phyloP scores from a whole-genome alignment of 352 stramenopile species.

The Phytophthora fragariae region DNA sequence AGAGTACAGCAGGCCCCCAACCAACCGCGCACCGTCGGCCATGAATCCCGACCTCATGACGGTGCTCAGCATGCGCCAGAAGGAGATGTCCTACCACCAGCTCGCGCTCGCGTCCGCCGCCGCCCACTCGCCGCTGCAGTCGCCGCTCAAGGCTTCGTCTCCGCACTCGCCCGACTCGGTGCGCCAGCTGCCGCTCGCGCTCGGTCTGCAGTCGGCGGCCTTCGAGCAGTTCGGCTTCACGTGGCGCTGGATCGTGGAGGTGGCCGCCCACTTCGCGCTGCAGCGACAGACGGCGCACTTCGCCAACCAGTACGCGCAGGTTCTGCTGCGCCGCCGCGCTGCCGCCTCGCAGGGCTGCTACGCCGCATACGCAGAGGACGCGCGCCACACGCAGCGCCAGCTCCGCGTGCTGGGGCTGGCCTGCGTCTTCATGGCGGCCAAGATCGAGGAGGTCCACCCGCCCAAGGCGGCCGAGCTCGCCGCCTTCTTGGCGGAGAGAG shows the following conservation, averaged over 20 bases:
- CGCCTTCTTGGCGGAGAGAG: slow-evolving; percentile 61
- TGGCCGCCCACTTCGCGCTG: slow-evolving; percentile 73
- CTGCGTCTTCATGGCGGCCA: slow-evolving; percentile 86
- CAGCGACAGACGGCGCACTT: slow-evolving; percentile 84
- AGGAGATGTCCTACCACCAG: slow-evolving; percentile 85
- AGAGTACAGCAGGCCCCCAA: not conserved
- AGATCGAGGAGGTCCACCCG: slow-evolving; percentile 86
- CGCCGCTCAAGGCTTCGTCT: slow-evolving; percentile 36
- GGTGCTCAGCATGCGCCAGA: slow-evolving; percentile 84
- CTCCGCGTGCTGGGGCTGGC: slow-evolving; percentile 63
- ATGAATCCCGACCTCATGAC: slow-evolving; percentile 74
- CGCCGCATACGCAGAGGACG: slow-evolving; percentile 59
- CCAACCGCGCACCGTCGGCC: slow-evolving; percentile 16
- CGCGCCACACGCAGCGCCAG: slow-evolving; percentile 57
- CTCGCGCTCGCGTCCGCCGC: slow-evolving; percentile 39
- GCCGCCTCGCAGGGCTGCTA: slow-evolving; percentile 45
- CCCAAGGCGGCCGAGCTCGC: slow-evolving; percentile 79
- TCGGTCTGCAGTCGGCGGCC: slow-evolving; percentile 35
- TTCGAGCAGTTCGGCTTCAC: slow-evolving; percentile 83
- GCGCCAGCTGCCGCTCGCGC: slow-evolving; percentile 51
- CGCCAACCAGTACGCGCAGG: slow-evolving; percentile 78
- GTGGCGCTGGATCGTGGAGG: slow-evolving; percentile 80
- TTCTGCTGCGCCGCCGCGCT: slow-evolving; percentile 70
- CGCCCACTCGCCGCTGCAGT: slow-evolving; percentile 26
- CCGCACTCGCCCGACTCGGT: slow-evolving; percentile 61